These are phyloP conservation scores for Erodium maritimum DNA, from an alignment of 345 rosid genomes.

Conservation along the genomic window DNA sequence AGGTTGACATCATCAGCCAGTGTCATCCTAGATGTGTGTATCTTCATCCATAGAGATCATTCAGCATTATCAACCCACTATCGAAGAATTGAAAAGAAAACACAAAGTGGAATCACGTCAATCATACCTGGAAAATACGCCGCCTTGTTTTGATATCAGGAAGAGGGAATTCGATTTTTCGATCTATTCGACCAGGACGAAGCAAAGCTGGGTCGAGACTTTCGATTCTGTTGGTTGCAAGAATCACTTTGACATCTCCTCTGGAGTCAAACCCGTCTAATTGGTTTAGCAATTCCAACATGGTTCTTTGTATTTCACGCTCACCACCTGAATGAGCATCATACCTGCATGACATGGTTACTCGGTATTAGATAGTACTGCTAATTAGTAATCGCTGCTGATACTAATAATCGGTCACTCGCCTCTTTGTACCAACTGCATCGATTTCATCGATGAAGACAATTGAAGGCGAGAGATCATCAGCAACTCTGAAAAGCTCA, in stretches of 20 bases:
- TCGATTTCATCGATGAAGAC: conserved; percentile 98
- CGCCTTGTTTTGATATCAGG: conserved; percentile 99
- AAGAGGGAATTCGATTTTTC: conserved; percentile 94
- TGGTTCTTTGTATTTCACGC: conserved; percentile 96
- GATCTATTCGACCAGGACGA: conserved; percentile 89
- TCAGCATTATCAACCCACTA: too few species aligned
- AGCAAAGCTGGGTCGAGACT: conserved; percentile 96
- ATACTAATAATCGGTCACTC: conserved; percentile 8
- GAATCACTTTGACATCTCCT: conserved; percentile 96
- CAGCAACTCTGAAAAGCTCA: conserved; percentile 94
- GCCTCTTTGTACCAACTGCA: conserved; percentile 97
- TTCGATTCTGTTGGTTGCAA: conserved; percentile 91
- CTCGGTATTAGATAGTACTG: neutral
- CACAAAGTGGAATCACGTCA: neutral
- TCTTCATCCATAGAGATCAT: conserved; percentile 24
- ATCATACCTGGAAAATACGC: conserved; percentile 79
- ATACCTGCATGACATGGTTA: conserved; percentile 30
- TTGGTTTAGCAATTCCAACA: conserved; percentile 92
- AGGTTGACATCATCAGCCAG: conserved; percentile 90
- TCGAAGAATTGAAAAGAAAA: neutral
- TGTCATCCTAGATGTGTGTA: conserved; percentile 95
- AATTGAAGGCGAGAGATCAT: conserved; percentile 87
- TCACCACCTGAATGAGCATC: conserved; percentile 97
- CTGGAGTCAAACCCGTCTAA: conserved; percentile 95
- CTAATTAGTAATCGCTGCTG: neutral